Percentiles rank a stretch among this genome's conserved stretches.
Conservation (phyloP, 495 filamentous ascomycete genomes). For the Penicillium egyptiacum region DNA sequence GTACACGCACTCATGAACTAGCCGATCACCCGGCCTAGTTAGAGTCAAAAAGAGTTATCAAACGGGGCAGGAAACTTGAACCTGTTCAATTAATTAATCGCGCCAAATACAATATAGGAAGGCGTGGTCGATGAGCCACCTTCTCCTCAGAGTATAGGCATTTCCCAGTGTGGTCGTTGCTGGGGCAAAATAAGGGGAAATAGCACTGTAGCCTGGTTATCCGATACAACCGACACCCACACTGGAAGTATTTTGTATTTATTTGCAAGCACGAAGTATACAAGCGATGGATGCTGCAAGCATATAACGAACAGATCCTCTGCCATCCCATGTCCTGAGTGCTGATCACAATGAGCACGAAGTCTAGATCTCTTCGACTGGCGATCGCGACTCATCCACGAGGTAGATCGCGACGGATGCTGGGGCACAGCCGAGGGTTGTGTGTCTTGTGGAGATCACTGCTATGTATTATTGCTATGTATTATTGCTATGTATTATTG, state of each 20-base stretch:
- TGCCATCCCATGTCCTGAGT: background rate
- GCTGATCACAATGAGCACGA: constrained; percentile 3
- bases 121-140: constrained; percentile 2
- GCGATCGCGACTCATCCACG: constrained; percentile 4
- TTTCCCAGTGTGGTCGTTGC: background rate
- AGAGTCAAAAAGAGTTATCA: background rate
- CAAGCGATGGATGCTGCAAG: background rate
- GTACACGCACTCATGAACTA: background rate
- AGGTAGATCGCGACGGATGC: constrained; percentile 8
- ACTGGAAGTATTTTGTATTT: too few species aligned
- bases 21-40: constrained; percentile 11
- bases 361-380: constrained; percentile 7
- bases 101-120: background rate
- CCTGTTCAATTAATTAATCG: background rate
- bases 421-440: background rate
- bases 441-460: constrained; percentile 7
- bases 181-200: background rate
- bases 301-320: background rate
- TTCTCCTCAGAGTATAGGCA: constrained; percentile 8
- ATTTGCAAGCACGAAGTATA: background rate
- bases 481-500: too few species aligned
- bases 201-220: constrained; percentile 3
- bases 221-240: background rate
- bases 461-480: constrained; percentile 6
- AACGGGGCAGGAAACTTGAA: constrained; percentile 2